phyloP scores from a whole-genome alignment of 164 flowering plant species.

The Magnolia changhungtana region DNA sequence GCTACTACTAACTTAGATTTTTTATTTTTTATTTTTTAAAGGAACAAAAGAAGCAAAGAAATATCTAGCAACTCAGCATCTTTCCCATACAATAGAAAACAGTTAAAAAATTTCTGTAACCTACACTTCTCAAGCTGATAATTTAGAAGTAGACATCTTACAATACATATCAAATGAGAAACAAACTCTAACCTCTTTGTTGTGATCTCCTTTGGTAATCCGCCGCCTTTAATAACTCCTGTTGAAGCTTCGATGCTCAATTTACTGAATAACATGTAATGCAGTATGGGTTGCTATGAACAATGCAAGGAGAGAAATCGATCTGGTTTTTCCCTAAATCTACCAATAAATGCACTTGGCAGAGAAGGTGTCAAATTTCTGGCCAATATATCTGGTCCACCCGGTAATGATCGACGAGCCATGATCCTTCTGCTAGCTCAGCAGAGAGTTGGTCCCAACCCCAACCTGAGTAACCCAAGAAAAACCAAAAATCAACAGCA shows the following conservation, averaged over 20 bases:
- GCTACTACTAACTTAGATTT: too few species aligned
- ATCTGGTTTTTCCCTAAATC: background rate
- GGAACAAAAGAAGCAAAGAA: background rate
- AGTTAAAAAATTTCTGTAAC: background rate
- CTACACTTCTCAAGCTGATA: background rate
- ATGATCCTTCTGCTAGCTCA: slow-evolving; percentile 74
- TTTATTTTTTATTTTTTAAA: too few species aligned
- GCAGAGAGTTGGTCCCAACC: slow-evolving; percentile 71
- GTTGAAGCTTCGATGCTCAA: background rate
- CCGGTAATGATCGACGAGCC: slow-evolving; percentile 37
- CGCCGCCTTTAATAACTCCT: background rate
- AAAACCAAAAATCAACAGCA: slow-evolving; percentile 66
- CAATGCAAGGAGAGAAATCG: background rate
- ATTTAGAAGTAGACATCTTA: background rate
- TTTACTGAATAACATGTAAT: background rate
- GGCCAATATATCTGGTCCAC: slow-evolving; percentile 41
- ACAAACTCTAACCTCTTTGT: slow-evolving; percentile 4
- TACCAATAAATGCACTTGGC: background rate
- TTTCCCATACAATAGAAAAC: background rate
- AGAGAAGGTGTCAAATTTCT: slow-evolving; percentile 10
- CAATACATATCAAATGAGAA: background rate
- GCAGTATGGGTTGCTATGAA: background rate
- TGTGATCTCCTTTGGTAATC: background rate
- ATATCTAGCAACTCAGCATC: background rate
- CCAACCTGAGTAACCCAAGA: slow-evolving; percentile 82